Percentiles rank a stretch among this genome's conserved stretches.
Evolutionary conservation across 1,284 basidiomycete species (phyloP).

Genomic region (Leccinum fallax): DNA sequence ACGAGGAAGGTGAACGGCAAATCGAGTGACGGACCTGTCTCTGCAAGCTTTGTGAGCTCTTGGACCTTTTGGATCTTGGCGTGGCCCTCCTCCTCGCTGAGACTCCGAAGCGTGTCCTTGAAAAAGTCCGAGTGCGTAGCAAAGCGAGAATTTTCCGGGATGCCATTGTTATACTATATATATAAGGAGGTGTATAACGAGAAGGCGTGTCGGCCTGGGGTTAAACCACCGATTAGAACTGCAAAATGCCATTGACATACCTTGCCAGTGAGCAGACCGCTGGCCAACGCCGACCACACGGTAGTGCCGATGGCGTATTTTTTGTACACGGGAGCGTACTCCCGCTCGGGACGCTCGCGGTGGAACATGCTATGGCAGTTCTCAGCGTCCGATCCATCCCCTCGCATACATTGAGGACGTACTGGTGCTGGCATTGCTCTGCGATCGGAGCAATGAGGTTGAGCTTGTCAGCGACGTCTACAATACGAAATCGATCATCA

Average conservation of each 20-base stretch:
- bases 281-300: constrained; percentile 64
- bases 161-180: constrained; percentile 41
- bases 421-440: constrained; percentile 61
- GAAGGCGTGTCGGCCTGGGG: neutral
- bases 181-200: neutral
- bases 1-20: neutral
- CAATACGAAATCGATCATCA: neutral
- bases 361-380: constrained; percentile 41
- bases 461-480: constrained; percentile 55
- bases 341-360: constrained; percentile 59
- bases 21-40: constrained; percentile 33
- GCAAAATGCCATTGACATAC: constrained; percentile 13
- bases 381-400: neutral
- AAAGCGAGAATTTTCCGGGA: constrained; percentile 60
- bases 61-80: constrained; percentile 57
- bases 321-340: constrained; percentile 50
- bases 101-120: constrained; percentile 40
- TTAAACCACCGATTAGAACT: neutral
- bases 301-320: constrained; percentile 48
- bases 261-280: constrained; percentile 56
- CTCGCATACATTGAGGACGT: constrained; percentile 3
- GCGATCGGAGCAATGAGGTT: constrained; percentile 60
- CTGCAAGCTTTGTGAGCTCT: constrained; percentile 51
- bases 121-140: constrained; percentile 54
- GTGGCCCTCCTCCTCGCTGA: constrained; percentile 41